Evolutionary conservation across 2,329 filamentous ascomycete genomes (phyloP).

Genomic region (Colletotrichum ledebouriae): DNA sequence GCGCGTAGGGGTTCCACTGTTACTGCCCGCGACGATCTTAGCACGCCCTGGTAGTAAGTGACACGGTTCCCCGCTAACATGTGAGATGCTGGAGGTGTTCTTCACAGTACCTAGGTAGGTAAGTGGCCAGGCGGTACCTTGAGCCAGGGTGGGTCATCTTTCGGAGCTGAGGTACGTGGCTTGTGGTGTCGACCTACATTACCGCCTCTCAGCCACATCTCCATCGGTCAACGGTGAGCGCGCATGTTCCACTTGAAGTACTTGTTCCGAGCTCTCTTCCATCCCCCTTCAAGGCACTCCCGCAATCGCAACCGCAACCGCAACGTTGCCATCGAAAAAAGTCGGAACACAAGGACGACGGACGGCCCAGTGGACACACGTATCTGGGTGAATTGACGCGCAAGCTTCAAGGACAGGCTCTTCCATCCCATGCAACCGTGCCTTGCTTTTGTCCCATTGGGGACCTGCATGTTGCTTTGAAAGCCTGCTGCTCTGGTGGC

Average conservation of each 20-base stretch:
- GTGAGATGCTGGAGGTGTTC: no score
- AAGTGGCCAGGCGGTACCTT: not conserved
- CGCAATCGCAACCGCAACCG: not conserved
- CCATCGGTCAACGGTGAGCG: not conserved
- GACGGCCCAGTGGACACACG: constrained; percentile 1
- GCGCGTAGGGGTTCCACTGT: no score
- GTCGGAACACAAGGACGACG: no score
- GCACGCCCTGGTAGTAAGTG: no score
- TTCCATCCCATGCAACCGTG: constrained; percentile 19
- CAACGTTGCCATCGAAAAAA: not conserved
- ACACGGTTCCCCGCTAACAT: no score
- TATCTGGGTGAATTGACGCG: constrained; percentile 31
- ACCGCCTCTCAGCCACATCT: constrained; percentile 20
- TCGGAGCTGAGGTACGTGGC: not conserved
- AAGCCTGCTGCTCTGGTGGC: not conserved
- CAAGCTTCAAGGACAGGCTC: constrained; percentile 29
- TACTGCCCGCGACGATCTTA: no score
- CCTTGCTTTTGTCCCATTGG: not conserved
- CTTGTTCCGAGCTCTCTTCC: not conserved
- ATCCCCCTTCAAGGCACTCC: not conserved
- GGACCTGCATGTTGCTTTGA: not conserved
- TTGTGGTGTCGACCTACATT: not conserved
- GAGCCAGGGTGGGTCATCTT: not conserved
- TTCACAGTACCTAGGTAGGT: not conserved
- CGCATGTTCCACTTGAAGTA: no score